Evolutionary conservation across 345 rosid species (phyloP).

Genomic region (Cardamine chenopodiifolia): DNA sequence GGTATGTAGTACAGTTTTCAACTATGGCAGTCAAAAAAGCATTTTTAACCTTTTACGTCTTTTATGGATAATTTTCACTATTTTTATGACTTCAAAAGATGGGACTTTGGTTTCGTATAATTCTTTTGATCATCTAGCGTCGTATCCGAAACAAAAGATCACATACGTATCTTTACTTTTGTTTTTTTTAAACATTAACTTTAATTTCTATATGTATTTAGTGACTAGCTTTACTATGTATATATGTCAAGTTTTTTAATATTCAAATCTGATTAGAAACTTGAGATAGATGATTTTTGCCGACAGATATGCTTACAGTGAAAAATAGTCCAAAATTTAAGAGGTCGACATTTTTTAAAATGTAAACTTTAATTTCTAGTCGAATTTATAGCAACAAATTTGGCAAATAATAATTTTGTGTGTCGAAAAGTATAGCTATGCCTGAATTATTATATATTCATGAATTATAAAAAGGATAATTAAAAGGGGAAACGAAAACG

Average conservation of each 20-base stretch:
- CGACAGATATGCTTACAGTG: not conserved
- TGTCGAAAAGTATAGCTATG: constrained; percentile 6
- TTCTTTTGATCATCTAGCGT: constrained; percentile 33
- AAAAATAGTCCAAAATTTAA: not conserved
- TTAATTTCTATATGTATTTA: not conserved
- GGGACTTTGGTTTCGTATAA: constrained; percentile 25
- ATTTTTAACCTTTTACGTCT: constrained; percentile 38
- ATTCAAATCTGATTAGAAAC: not conserved
- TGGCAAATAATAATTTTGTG: not conserved
- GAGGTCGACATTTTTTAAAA: not conserved
- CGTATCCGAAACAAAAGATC: constrained; percentile 40
- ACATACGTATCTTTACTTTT: constrained; percentile 38
- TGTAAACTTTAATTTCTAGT: not conserved
- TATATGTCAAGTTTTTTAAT: not conserved
- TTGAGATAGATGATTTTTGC: not conserved
- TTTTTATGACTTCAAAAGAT: constrained; percentile 39
- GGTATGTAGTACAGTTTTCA: constrained; percentile 33
- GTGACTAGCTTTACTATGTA: not conserved
- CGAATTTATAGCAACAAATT: not conserved
- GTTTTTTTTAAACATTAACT: constrained; percentile 13
- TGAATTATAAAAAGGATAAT: not conserved
- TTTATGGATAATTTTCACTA: constrained; percentile 37
- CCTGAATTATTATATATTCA: not conserved
- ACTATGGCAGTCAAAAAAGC: constrained; percentile 47
- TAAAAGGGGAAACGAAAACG: constrained; percentile 16